These are phyloP conservation scores for Ophiostoma montium DNA, from an alignment of 2,329 filamentous ascomycete species.

Conservation along the genomic window DNA sequence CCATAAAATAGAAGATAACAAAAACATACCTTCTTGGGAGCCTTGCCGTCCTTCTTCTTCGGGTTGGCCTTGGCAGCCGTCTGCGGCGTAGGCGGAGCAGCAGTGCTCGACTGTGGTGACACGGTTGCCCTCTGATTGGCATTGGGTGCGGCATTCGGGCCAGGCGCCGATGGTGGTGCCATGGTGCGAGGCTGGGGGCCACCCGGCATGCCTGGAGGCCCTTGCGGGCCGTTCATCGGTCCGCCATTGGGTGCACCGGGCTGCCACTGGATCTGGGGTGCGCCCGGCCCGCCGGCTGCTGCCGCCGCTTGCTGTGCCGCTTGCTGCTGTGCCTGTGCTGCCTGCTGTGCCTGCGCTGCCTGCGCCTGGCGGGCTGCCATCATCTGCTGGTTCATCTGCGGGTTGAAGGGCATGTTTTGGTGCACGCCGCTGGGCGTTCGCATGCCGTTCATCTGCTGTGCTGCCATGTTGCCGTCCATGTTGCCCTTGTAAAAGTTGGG, in stretches of 20 bases:
- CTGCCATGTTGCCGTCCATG: conserved; percentile 23
- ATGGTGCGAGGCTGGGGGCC: conserved; percentile 61
- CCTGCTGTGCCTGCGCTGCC: conserved; percentile 18
- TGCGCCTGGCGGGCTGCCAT: conserved; percentile 31
- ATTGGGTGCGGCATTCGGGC: conserved; percentile 21
- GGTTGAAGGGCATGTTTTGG: conserved; percentile 40
- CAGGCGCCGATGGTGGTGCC: conserved; percentile 51
- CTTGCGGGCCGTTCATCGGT: conserved; percentile 23
- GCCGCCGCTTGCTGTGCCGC: conserved; percentile 22
- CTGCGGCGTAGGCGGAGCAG: conserved; percentile 62
- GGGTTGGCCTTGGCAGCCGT: conserved; percentile 59
- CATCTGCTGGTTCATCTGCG: conserved; percentile 48
- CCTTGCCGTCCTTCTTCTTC: conserved; percentile 62
- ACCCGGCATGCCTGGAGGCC: conserved; percentile 35
- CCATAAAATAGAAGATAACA: too few species aligned
- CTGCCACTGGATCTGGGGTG: conserved; percentile 35
- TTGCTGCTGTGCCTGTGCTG: conserved; percentile 34
- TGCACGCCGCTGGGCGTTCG: conserved; percentile 52
- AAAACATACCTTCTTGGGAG: conserved; percentile 47
- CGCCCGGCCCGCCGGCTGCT: conserved; percentile 18
- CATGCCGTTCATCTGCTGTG: conserved; percentile 50
- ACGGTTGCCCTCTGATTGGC: conserved; percentile 41
- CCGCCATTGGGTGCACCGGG: conserved; percentile 28
- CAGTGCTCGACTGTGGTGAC: conserved; percentile 48
- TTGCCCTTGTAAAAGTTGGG: conserved; percentile 42